These are phyloP conservation scores for Pythium dissimile DNA, from an alignment of 352 stramenopile species.

Conservation along the genomic window DNA sequence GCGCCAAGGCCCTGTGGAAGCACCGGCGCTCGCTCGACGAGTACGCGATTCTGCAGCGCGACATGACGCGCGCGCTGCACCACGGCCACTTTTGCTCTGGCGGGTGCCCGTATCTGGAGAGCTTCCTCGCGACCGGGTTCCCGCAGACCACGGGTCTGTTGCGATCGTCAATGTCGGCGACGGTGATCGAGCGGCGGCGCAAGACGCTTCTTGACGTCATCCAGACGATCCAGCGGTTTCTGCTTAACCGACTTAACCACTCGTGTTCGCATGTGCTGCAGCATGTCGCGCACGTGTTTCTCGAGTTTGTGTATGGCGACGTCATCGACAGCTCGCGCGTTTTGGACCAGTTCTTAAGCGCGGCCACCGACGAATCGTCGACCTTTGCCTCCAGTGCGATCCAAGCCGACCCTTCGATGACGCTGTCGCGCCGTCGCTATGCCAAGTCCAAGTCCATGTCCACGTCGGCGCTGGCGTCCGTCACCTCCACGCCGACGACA, in stretches of 20 bases:
- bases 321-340: conserved; percentile 28
- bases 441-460: conserved; percentile 12
- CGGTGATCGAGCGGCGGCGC: conserved; percentile 25
- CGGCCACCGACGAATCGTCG: background rate
- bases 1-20: conserved; percentile 26
- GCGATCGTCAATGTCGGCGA: background rate
- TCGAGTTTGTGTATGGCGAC: conserved; percentile 36
- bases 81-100: conserved; percentile 53
- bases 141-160: conserved; percentile 27
- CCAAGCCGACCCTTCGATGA: background rate
- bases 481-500: background rate
- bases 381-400: background rate
- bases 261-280: conserved; percentile 30
- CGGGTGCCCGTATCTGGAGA: conserved; percentile 49
- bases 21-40: conserved; percentile 47
- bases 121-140: conserved; percentile 41
- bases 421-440: background rate
- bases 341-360: conserved; percentile 12
- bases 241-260: conserved; percentile 39
- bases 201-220: conserved; percentile 36
- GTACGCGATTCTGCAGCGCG: conserved; percentile 36
- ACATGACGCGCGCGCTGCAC: conserved; percentile 33
- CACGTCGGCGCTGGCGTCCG: background rate
- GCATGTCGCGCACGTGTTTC: conserved; percentile 25
- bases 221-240: conserved; percentile 32